Evolutionary conservation across 768 basidiomycete genomes (phyloP).

Genomic region (Pleurotus cornucopiae): DNA sequence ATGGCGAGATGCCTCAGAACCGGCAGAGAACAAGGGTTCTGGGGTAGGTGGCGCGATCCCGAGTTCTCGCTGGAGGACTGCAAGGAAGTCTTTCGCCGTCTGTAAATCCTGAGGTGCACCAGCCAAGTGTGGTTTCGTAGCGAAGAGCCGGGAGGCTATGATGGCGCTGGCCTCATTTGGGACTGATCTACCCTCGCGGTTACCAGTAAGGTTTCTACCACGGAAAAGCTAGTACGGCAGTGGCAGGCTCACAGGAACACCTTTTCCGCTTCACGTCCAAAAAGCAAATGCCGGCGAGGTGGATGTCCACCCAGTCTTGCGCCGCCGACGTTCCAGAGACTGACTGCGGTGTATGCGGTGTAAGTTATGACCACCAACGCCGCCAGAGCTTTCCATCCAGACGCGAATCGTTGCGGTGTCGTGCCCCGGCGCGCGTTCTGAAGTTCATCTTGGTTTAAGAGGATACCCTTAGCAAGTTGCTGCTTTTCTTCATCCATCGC

Average conservation of each 20-base stretch:
- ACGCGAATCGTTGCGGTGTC: neutral
- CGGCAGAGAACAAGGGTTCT: slow-evolving; percentile 51
- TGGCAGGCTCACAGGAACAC: neutral
- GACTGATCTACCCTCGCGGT: slow-evolving; percentile 33
- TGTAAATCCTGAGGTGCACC: slow-evolving; percentile 52
- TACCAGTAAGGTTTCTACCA: slow-evolving; percentile 35
- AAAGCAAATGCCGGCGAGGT: neutral
- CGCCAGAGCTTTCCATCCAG: neutral
- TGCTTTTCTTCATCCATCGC: slow-evolving; percentile 3
- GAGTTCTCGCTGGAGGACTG: slow-evolving; percentile 47
- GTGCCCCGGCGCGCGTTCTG: too few species aligned
- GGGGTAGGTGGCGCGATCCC: slow-evolving; percentile 28
- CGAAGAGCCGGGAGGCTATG: slow-evolving; percentile 45
- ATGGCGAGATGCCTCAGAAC: slow-evolving; percentile 45
- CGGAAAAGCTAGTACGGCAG: neutral
- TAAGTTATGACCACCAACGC: neutral
- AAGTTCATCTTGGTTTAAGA: too few species aligned
- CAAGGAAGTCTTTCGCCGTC: slow-evolving; percentile 54
- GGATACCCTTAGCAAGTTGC: neutral
- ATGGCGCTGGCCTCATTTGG: slow-evolving; percentile 48
- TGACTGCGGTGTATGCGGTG: neutral
- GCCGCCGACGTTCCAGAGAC: neutral
- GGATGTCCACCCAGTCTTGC: neutral
- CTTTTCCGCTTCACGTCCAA: slow-evolving; percentile 6
- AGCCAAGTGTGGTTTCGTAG: slow-evolving; percentile 57